Base-by-base conservation (phyloP, 148 eudicot species). In the Vaccinium darrowii region DNA sequence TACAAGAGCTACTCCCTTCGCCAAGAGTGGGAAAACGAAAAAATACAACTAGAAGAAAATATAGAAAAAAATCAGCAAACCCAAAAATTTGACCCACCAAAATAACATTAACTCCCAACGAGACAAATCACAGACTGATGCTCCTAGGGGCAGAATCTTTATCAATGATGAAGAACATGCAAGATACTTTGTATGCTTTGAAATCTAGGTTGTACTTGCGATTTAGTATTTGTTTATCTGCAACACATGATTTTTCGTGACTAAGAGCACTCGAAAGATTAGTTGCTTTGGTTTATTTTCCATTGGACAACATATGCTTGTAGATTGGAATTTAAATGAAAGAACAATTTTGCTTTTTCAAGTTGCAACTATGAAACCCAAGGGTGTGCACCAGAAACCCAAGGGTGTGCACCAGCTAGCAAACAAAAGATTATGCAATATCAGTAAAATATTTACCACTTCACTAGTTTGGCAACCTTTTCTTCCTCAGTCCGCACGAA, bases 91-190 rank as follows among this genome's bases (percentile, higher is more conserved):
- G 83, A 81, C 54, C 19, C 74, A 16, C 65, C 65, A 16, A 63
- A 65, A 67, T 65, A 82, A 82, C 27, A 25, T 21, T 47, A 71
- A 49, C 49, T 65, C 19, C 27, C 0, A 8, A 15, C 5, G 23
- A 25, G 16, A 58, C 9, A 51, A 82, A 71, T 62, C 27, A 47
- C 1, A 39, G 8, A 67, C 5, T 63, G 39, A 49, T 67, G 13
- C 33, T 82, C n/a, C 39, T 39, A 39, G 53, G 15, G 19, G 60
- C 39, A 27, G 72, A 2, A 11, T 6, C 51, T 82, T 15, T 67
- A 82, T 36, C 12, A 50, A 82, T 67, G 82, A 79, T 56, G 57
- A 21, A 51, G 8, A 77, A 39, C 71, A 79, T 52, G 62, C 53
- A 7, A 12, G 53, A 16, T 9, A 54, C 62, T 23, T 12, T 77